Evolutionary conservation across 2,329 filamentous ascomycete genomes (phyloP).

Genomic region (Fusarium sp.): DNA sequence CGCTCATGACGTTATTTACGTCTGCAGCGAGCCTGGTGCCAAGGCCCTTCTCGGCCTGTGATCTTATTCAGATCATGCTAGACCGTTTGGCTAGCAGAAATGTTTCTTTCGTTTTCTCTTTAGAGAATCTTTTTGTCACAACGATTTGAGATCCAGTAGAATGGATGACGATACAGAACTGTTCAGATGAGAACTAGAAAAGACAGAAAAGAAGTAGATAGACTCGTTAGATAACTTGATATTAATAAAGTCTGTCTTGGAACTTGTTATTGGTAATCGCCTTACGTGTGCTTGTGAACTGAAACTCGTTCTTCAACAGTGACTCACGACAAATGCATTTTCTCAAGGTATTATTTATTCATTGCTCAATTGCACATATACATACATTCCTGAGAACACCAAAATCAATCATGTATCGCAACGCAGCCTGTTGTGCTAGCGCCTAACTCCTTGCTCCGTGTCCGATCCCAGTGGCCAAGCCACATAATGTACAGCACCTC

Average conservation of each 20-base stretch:
- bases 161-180: neutral
- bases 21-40: constrained; percentile 92
- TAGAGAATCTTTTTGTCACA: constrained; percentile 26
- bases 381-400: neutral
- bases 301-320: neutral
- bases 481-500: constrained; percentile 16
- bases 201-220: constrained; percentile 23
- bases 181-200: neutral
- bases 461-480: neutral
- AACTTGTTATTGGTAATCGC: neutral
- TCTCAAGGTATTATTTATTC: neutral
- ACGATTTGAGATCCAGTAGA: constrained; percentile 14
- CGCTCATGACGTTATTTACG: constrained; percentile 91
- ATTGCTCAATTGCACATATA: constrained; percentile 3
- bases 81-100: neutral
- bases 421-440: neutral
- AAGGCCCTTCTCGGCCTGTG: constrained; percentile 70
- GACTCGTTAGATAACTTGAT: constrained; percentile 1
- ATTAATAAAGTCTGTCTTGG: neutral
- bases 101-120: constrained; percentile 38
- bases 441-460: constrained; percentile 25
- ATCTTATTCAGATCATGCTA: neutral
- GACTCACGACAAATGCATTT: neutral
- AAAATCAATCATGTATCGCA: neutral
- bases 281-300: neutral